Percentiles rank a stretch among this genome's conserved stretches.
phyloP scores from a whole-genome alignment of 352 stramenopile species.

The Phytophthora pluvialis region DNA sequence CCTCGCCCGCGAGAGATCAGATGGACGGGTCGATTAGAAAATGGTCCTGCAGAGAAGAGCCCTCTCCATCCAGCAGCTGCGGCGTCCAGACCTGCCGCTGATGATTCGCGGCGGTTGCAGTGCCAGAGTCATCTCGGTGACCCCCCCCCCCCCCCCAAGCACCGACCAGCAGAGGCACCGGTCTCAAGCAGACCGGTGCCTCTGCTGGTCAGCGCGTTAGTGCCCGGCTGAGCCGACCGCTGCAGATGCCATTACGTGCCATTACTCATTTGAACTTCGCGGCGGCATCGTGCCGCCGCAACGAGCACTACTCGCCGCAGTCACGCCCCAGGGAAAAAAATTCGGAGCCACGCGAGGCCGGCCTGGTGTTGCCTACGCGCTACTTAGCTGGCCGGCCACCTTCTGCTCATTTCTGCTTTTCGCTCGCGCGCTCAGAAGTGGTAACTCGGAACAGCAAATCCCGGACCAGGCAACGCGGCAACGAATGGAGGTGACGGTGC shows the following conservation, averaged over 20 bases:
- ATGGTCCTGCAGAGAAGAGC: constrained; percentile 29
- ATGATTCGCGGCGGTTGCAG: constrained; percentile 1
- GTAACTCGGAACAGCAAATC: constrained; percentile 27
- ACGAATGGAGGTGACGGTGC: constrained; percentile 56
- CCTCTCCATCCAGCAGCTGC: constrained; percentile 21
- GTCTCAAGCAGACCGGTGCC: not conserved
- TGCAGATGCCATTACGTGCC: constrained; percentile 25
- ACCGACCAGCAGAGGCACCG: no score
- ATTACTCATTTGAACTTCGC: constrained; percentile 31
- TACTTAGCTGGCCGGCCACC: constrained; percentile 1
- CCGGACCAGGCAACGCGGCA: constrained; percentile 27
- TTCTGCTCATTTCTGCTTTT: constrained; percentile 38
- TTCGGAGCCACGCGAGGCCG: constrained; percentile 2
- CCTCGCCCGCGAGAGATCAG: constrained; percentile 27
- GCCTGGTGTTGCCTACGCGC: constrained; percentile 6
- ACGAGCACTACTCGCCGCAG: constrained; percentile 16
- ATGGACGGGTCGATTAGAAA: constrained; percentile 36
- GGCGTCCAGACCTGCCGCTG: not conserved
- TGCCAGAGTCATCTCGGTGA: constrained; percentile 17
- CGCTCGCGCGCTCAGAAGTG: constrained; percentile 6
- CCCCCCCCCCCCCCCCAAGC: not conserved
- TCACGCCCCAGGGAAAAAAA: constrained; percentile 13
- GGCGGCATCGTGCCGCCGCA: constrained; percentile 13
- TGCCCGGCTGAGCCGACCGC: constrained; percentile 10
- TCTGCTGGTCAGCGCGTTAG: constrained; percentile 13